Percentiles rank a stretch among this genome's conserved stretches.
Evolutionary conservation across 2,329 filamentous ascomycete species (phyloP).

Genomic region (Pseudocercospora macadamiae): DNA sequence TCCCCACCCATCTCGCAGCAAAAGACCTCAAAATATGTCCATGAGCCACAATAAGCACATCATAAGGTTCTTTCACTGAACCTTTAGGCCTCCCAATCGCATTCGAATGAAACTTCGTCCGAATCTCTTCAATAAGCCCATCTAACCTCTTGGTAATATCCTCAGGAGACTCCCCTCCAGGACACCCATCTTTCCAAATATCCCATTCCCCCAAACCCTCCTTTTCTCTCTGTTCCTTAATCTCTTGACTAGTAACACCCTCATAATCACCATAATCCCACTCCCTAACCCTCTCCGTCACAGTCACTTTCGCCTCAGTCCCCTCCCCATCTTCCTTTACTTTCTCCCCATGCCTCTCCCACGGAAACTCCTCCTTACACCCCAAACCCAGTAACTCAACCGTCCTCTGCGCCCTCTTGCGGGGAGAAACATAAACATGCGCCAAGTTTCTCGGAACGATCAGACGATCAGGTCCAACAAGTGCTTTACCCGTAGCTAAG

Average conservation of each 20-base stretch:
- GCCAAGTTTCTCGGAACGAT: conserved; percentile 81
- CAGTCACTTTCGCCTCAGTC: conserved; percentile 49
- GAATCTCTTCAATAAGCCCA: conserved; percentile 73
- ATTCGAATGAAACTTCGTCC: conserved; percentile 50
- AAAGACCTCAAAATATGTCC: conserved; percentile 88
- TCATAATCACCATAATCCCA: conserved; percentile 69
- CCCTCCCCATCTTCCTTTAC: conserved; percentile 30
- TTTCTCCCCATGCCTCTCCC: conserved; percentile 48
- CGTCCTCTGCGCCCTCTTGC: conserved; percentile 82
- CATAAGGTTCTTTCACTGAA: conserved; percentile 49
- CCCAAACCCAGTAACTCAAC: conserved; percentile 83
- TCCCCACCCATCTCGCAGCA: conserved; percentile 81
- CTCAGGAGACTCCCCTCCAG: conserved; percentile 70
- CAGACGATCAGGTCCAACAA: conserved; percentile 80
- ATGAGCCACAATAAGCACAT: conserved; percentile 82
- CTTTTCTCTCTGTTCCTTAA: conserved; percentile 50
- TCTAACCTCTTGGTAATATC: conserved; percentile 76
- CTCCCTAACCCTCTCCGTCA: conserved; percentile 58
- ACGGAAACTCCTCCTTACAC: conserved; percentile 67
- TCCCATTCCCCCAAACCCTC: conserved; percentile 68
- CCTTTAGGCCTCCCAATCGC: conserved; percentile 58
- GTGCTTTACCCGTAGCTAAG: conserved; percentile 72
- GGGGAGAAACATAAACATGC: conserved; percentile 91
- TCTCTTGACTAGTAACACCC: conserved; percentile 57
- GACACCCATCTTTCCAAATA: conserved; percentile 87